Base-by-base conservation (phyloP, 352 stramenopile species). In the Pseudoperonospora humuli region DNA sequence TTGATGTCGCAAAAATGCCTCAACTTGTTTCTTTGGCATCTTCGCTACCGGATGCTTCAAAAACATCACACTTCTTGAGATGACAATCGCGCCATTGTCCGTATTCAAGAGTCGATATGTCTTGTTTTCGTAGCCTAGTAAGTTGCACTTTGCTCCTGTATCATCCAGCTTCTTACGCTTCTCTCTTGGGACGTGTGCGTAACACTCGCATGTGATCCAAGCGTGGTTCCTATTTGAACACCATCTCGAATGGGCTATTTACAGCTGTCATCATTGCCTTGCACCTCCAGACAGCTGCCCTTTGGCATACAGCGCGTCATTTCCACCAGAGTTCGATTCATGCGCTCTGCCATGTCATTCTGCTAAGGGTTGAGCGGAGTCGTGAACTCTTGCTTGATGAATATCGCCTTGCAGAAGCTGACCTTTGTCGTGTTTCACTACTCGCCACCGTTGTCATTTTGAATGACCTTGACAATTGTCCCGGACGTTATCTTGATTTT, bases 131-230 rank as follows among this genome's bases (percentile, higher is more conserved):
- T 32, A 32, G 3, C 27, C 27, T 8, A 32, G 27, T n/a, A 32
- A 11, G 3, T 4, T 4, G 14, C 27, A 32, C 14, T 13, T 8
- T 11, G 14, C 3, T 11, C 27, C 27, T 11, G 27, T 15, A 13
- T 32, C 27, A 13, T 32, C 27, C 3, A n/a, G 27, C 27, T 32
- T 34, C 15, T 25, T 35, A n/a, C 38, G 23, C 14, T 45, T 45
- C 23, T 45, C 24, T 24, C 23, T 45, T 17, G 38, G 10, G 7
- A 45, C 26, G 26, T 34, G 24, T 2, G 38, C 24, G 25, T 45
- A 34, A 24, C 23, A 45, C 21, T 20, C 25, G 39, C 39, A 45
- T 35, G 26, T 45, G 39, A 5, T 36, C 14, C 25, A 45, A 19
- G 23, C 26, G 39, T 2, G 25, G 25, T 15, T 13, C 25, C 25